Evolutionary conservation across 164 flowering plant species (phyloP).

Genomic region (Vitis rotundifolia): DNA sequence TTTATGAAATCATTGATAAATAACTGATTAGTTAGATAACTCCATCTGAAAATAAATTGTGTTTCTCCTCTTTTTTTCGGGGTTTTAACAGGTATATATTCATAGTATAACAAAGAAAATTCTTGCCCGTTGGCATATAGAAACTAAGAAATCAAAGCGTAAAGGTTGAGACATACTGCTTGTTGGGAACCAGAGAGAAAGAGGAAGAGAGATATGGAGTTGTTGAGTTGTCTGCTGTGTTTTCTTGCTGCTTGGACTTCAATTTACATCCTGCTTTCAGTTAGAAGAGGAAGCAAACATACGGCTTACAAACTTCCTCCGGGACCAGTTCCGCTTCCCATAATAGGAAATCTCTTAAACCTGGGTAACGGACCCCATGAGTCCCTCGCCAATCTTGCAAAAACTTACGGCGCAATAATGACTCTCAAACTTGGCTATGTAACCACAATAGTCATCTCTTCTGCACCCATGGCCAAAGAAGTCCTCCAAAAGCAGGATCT

Average conservation of each 20-base stretch:
- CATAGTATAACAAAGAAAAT: too few species aligned
- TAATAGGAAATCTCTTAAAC: constrained; percentile 32
- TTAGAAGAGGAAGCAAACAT: neutral
- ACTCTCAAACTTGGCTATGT: constrained; percentile 23
- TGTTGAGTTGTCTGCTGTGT: neutral
- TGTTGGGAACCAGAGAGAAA: neutral
- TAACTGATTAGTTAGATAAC: neutral
- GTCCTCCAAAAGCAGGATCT: constrained; percentile 29
- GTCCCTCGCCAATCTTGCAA: constrained; percentile 31
- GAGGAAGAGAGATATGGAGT: neutral
- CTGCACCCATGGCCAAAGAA: constrained; percentile 24
- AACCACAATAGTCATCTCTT: constrained; percentile 29
- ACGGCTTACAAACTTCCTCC: constrained; percentile 26
- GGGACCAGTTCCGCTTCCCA: constrained; percentile 33
- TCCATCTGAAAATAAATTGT: neutral
- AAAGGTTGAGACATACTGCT: neutral
- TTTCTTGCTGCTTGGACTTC: neutral
- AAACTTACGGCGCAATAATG: constrained; percentile 32
- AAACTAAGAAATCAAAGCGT: too few species aligned
- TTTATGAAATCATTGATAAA: too few species aligned
- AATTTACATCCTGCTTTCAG: neutral
- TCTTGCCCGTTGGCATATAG: too few species aligned
- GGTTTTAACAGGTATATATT: too few species aligned
- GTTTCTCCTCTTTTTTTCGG: neutral
- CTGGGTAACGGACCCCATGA: constrained; percentile 36